A percentile compares a stretch with the other conserved stretches of the same genome.
Evolutionary conservation across 2,329 filamentous ascomycete species (phyloP).

Genomic region (Orbilia brochopaga): DNA sequence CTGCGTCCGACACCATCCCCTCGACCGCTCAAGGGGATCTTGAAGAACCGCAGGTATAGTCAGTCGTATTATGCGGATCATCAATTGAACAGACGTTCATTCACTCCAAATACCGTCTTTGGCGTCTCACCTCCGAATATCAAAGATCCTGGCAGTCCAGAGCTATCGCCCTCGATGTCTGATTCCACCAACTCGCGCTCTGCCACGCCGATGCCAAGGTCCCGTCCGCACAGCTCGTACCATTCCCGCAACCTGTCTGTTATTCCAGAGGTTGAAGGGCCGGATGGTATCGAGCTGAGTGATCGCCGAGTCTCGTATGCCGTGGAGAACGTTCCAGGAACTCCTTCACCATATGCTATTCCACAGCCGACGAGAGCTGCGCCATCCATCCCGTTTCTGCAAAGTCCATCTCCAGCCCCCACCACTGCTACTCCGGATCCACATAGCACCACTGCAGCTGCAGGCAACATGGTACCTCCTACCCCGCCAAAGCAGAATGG

Average conservation of each 20-base stretch:
- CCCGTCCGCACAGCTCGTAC: background rate
- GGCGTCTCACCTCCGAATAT: slow-evolving; percentile 10
- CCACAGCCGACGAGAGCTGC: slow-evolving; percentile 33
- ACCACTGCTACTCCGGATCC: background rate
- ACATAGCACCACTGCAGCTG: background rate
- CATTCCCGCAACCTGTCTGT: slow-evolving; percentile 8
- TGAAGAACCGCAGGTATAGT: slow-evolving; percentile 5
- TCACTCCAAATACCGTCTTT: slow-evolving; percentile 2
- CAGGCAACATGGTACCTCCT: background rate
- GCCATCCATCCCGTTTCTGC: slow-evolving; percentile 26
- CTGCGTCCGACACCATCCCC: background rate
- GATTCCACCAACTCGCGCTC: slow-evolving; percentile 5
- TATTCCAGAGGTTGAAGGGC: slow-evolving; percentile 28
- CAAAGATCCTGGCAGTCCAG: slow-evolving; percentile 1
- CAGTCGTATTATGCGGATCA: background rate
- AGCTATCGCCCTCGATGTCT: background rate
- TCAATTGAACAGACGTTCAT: background rate
- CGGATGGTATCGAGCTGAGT: slow-evolving; percentile 29
- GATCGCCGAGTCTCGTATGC: slow-evolving; percentile 3
- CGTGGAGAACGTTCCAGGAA: slow-evolving; percentile 10
- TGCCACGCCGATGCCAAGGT: slow-evolving; percentile 24
- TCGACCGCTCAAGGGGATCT: slow-evolving; percentile 23
- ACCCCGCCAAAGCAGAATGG: background rate
- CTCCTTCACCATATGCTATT: slow-evolving; percentile 2
- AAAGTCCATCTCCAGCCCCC: slow-evolving; percentile 15